These are phyloP conservation scores for Cladosporium sp. DNA, from an alignment of 2,329 filamentous ascomycete species.

Conservation along the genomic window DNA sequence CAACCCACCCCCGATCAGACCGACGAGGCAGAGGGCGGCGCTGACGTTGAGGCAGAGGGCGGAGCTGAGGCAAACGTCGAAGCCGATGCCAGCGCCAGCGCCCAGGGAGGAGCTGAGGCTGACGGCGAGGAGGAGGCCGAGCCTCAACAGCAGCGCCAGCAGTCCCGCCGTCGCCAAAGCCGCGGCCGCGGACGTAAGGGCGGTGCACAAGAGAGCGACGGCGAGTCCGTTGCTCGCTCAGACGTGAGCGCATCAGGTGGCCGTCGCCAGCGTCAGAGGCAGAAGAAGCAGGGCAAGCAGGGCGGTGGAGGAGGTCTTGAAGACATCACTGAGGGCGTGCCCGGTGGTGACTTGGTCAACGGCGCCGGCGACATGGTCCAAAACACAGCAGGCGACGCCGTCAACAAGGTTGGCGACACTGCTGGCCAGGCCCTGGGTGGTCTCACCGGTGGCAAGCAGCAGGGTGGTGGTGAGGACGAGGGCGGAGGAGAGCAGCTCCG, in stretches of 20 bases:
- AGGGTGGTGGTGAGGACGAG: conserved; percentile 27
- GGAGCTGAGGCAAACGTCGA: conserved; percentile 38
- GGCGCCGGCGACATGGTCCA: conserved; percentile 55
- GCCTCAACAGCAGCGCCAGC: conserved; percentile 39
- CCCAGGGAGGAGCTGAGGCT: conserved; percentile 36
- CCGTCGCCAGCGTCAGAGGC: conserved; percentile 53
- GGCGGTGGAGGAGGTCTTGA: conserved; percentile 41
- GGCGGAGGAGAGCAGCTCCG: conserved; percentile 50
- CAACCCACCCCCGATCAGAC: conserved; percentile 44
- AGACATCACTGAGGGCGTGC: conserved; percentile 52
- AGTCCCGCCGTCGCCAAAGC: conserved; percentile 43
- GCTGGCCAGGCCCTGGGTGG: conserved; percentile 45
- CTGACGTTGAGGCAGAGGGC: conserved; percentile 35
- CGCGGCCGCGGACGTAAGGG: conserved; percentile 47
- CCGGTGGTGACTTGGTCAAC: conserved; percentile 49
- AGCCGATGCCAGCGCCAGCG: no score
- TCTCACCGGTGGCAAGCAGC: conserved; percentile 41
- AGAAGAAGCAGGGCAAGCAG: conserved; percentile 44
- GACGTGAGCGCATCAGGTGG: conserved; percentile 52
- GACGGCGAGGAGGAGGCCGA: conserved; percentile 36
- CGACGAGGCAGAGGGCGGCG: conserved; percentile 36
- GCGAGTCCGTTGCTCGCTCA: conserved; percentile 51
- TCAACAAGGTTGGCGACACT: conserved; percentile 42
- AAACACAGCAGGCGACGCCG: conserved; percentile 47
- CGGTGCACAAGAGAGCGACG: conserved; percentile 42